Conservation (phyloP, 306 rosid genomes). For the Pterocarpus macrocarpus region DNA sequence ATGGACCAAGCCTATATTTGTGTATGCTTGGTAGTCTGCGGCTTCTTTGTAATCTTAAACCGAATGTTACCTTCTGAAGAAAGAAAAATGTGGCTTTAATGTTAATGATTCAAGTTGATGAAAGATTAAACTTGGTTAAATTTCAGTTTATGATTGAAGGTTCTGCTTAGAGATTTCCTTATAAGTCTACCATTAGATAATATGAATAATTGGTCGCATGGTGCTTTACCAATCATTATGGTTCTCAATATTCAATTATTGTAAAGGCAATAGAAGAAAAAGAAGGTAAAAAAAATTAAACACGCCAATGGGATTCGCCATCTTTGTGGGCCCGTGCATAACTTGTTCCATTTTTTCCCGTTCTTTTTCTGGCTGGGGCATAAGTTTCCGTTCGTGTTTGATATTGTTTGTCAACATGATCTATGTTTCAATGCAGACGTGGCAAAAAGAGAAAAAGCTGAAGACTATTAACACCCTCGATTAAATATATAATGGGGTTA, state of each 20-base stretch:
- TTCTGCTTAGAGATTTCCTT: neutral
- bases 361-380: neutral
- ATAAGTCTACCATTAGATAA: conserved; percentile 1
- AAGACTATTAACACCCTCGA: neutral
- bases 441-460: neutral
- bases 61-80: conserved; percentile 1
- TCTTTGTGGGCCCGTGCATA: neutral
- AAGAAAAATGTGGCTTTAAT: conserved; percentile 10
- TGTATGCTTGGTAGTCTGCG: conserved; percentile 32
- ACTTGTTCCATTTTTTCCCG: neutral
- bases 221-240: conserved; percentile 35
- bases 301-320: conserved; percentile 6
- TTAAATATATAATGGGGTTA: neutral
- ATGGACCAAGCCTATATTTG: conserved; percentile 44
- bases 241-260: conserved; percentile 34
- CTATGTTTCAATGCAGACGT: neutral
- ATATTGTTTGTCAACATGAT: neutral
- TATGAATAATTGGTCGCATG: conserved; percentile 18
- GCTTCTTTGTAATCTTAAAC: conserved; percentile 30
- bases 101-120: conserved; percentile 11
- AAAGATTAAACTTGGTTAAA: conserved; percentile 8
- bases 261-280: conserved; percentile 28
- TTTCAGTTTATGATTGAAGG: conserved; percentile 9
- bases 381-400: neutral
- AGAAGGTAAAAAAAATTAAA: neutral